Evolutionary conservation across 495 filamentous ascomycete species (phyloP).

Genomic region (Hypoxylon lenormandii): DNA sequence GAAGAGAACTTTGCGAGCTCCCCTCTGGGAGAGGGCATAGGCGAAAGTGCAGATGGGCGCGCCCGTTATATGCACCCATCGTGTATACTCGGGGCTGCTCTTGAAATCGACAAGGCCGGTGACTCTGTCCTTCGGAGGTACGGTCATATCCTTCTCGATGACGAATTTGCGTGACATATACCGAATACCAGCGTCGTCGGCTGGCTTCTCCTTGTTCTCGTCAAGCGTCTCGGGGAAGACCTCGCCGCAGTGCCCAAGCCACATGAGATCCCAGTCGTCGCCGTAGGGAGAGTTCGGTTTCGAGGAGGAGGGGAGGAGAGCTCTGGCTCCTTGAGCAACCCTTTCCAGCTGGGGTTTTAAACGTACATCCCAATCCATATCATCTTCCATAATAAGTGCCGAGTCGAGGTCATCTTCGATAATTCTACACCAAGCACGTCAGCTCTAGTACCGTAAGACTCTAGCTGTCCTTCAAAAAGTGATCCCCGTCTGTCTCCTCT

Average conservation of each 20-base stretch:
- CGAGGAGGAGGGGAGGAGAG: slow-evolving; percentile 36
- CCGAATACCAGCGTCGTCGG: slow-evolving; percentile 17
- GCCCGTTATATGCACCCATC: slow-evolving; percentile 60
- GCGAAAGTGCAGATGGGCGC: slow-evolving; percentile 65
- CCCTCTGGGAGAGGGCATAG: slow-evolving; percentile 67
- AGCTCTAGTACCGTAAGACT: not conserved
- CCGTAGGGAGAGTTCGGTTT: slow-evolving; percentile 51
- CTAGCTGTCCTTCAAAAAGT: not conserved
- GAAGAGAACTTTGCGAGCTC: slow-evolving; percentile 66
- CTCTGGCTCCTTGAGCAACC: slow-evolving; percentile 46
- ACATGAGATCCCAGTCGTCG: slow-evolving; percentile 58
- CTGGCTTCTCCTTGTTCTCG: slow-evolving; percentile 31
- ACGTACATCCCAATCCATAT: slow-evolving; percentile 63
- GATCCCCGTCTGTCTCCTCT: too few relatives aligned
- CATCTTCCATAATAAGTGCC: slow-evolving; percentile 63
- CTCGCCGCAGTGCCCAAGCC: slow-evolving; percentile 57
- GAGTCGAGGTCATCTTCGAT: slow-evolving; percentile 57
- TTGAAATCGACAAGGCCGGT: slow-evolving; percentile 42
- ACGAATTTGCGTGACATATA: slow-evolving; percentile 40
- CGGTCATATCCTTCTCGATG: slow-evolving; percentile 44
- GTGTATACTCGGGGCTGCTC: slow-evolving; percentile 56
- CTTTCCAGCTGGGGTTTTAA: slow-evolving; percentile 53
- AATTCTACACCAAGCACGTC: slow-evolving; percentile 39
- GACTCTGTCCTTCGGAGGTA: slow-evolving; percentile 38
- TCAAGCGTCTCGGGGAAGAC: slow-evolving; percentile 41